Base-by-base conservation (phyloP, 106 monocot species). In the Dactylorhiza incarnata region DNA sequence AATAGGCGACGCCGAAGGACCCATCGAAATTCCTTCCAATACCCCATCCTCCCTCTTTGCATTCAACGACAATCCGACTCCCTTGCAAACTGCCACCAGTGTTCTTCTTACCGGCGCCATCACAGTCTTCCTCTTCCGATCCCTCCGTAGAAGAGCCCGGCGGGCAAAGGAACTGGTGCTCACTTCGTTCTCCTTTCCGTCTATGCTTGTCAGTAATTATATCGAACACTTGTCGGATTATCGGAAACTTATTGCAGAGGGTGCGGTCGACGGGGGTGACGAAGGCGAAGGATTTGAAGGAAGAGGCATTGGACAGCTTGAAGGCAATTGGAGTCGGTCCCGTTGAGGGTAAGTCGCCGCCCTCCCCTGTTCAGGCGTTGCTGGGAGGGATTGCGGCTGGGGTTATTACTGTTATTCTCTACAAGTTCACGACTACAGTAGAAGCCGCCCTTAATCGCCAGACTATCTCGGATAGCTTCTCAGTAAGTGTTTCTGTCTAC, bases 21-120 rank as follows among this genome's bases (percentile, higher is more conserved):
- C 96, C 81, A 48, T 97, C 67, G 93, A 94, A 79, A 71, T 97
- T 48, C 75, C 81, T 19, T 74, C 90, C 5, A 77, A 83, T 2
- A 49, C 81, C 45, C 24, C 73, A 15, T 74, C 87, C 8, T 11
- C 83, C 55, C 52, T 97, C 67, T 97, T 97, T 85, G 82, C 91
- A 49, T 46, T 77, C 56, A 82, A 86, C 47, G 91, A 94, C 52
- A 84, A 89, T 73, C 93, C 93, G 15, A 80, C 96, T 49, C 85
- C 89, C 46, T 88, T 97, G 49, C 96, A 97, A 83, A 71, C 84
- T 48, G 74, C 96, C 51, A 89, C 96, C 75, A 91, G 96, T 76
- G 82, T 97, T 73, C 91, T 93, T 47, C 93, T 97, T 66, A 93
- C 89, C 71, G 96, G 94, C 73, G 84, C 96, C 76, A 89, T 97